phyloP scores from a whole-genome alignment of 768 basidiomycete species.

The Hirschioporus abietinus region DNA sequence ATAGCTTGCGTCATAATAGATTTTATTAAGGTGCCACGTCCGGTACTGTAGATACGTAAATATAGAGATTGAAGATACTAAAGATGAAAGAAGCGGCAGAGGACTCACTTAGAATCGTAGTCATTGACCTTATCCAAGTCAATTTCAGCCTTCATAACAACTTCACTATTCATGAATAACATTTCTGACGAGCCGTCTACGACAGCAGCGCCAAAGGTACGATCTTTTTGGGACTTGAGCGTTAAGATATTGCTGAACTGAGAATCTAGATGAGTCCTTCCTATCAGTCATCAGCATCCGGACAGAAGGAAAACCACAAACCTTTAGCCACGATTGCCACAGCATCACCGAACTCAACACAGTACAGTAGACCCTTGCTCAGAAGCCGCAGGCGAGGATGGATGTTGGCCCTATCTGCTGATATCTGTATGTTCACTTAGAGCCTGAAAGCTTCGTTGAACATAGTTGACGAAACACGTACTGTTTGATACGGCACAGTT shows the following conservation, averaged over 20 bases:
- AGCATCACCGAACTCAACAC: constrained; percentile 72
- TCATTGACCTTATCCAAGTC: constrained; percentile 54
- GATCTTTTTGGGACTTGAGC: constrained; percentile 60
- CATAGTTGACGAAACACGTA: constrained; percentile 28
- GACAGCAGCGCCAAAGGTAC: constrained; percentile 68
- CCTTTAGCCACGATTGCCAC: constrained; percentile 68
- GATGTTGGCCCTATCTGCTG: constrained; percentile 60
- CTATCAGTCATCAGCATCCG: neutral
- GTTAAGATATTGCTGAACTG: constrained; percentile 69
- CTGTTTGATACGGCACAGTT: constrained; percentile 72
- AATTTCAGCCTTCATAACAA: constrained; percentile 61
- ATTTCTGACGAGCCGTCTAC: constrained; percentile 42
- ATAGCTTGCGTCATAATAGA: constrained; percentile 82
- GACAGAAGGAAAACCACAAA: constrained; percentile 20
- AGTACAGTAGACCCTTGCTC: constrained; percentile 50
- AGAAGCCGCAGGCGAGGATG: constrained; percentile 65
- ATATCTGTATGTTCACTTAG: constrained; percentile 39
- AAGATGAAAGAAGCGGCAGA: neutral
- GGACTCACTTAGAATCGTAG: constrained; percentile 60
- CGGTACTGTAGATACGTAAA: constrained; percentile 36
- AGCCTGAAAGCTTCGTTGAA: neutral
- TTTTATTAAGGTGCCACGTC: constrained; percentile 63
- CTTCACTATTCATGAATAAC: constrained; percentile 59
- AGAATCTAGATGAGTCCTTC: constrained; percentile 41
- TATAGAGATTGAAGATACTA: constrained; percentile 5